phyloP scores from a whole-genome alignment of 441 rosid species.

The Erysimum pusillum region DNA sequence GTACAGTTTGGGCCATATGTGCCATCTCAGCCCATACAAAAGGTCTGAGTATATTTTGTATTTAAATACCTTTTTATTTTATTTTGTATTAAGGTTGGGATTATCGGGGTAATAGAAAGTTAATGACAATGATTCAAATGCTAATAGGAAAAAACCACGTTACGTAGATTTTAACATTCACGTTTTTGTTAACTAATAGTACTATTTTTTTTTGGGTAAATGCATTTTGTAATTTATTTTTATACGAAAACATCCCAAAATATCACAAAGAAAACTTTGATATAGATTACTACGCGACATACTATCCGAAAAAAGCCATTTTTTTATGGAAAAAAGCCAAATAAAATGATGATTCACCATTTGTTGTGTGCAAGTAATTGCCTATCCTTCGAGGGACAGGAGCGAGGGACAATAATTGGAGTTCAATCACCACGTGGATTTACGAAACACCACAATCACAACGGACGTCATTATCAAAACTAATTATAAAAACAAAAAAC shows the following conservation, averaged over 20 bases:
- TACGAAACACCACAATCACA: slow-evolving; percentile 31
- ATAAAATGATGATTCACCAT: slow-evolving; percentile 42
- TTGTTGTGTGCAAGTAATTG: slow-evolving; percentile 51
- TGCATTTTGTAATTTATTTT: neutral
- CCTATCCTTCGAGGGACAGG: slow-evolving; percentile 32
- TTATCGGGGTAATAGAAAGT: neutral
- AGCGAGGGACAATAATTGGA: slow-evolving; percentile 38
- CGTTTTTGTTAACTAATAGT: too few relatives aligned
- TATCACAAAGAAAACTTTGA: neutral
- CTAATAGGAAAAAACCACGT: neutral
- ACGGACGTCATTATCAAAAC: neutral
- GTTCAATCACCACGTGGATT: slow-evolving; percentile 40
- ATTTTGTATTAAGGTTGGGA: neutral
- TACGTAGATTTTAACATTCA: neutral
- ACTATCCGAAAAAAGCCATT: neutral
- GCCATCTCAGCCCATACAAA: slow-evolving; percentile 4
- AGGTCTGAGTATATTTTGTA: neutral
- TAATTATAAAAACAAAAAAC: neutral
- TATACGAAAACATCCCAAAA: neutral
- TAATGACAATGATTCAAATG: slow-evolving; percentile 2
- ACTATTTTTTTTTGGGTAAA: too few relatives aligned
- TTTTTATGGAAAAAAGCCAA: neutral
- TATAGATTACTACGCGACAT: neutral
- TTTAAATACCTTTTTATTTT: neutral
- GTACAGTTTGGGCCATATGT: slow-evolving; percentile 9